Percentiles rank a stretch among this genome's conserved stretches.
phyloP scores from a whole-genome alignment of 1,139 yeast species.

The Magnusiomyces ingens region DNA sequence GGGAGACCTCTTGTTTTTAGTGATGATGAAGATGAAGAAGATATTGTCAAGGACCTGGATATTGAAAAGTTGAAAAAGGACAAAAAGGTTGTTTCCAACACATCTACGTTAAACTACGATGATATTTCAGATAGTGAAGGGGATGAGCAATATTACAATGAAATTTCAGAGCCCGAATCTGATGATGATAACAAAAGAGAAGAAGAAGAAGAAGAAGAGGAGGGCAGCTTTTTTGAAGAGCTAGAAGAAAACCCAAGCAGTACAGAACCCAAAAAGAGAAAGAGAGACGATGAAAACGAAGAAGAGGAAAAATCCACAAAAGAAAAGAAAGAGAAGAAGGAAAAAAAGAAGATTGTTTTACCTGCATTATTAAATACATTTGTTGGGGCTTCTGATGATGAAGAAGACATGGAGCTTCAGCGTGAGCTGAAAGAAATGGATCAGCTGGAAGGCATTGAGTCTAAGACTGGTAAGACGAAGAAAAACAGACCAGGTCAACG shows the following conservation, averaged over 20 bases:
- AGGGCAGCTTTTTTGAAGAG: constrained; percentile 13
- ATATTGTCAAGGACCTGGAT: not conserved
- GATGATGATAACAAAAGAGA: constrained; percentile 29
- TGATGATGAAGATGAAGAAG: constrained; percentile 20
- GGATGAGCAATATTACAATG: constrained; percentile 17
- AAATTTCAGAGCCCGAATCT: constrained; percentile 2
- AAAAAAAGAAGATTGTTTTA: constrained; percentile 36
- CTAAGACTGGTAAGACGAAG: constrained; percentile 53
- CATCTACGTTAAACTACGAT: constrained; percentile 17
- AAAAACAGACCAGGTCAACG: constrained; percentile 95
- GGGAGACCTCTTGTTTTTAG: constrained; percentile 6
- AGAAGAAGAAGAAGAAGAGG: constrained; percentile 16
- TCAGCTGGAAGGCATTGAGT: constrained; percentile 27
- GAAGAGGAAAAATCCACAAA: constrained; percentile 39
- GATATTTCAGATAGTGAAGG: constrained; percentile 28
- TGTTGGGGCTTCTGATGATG: constrained; percentile 68
- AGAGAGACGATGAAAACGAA: constrained; percentile 31
- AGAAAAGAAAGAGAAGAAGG: constrained; percentile 33
- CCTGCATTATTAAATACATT: constrained; percentile 78
- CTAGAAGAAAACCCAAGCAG: constrained; percentile 15
- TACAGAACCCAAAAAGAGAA: constrained; percentile 8
- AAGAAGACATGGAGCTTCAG: constrained; percentile 35
- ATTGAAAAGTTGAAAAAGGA: constrained; percentile 11
- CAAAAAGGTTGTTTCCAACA: constrained; percentile 18
- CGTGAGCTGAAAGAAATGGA: constrained; percentile 10